A percentile compares a stretch with the other conserved stretches of the same genome.
These are phyloP conservation scores for Pichia rugopelliculosa DNA, from an alignment of 805 yeast species.

Conservation along the genomic window DNA sequence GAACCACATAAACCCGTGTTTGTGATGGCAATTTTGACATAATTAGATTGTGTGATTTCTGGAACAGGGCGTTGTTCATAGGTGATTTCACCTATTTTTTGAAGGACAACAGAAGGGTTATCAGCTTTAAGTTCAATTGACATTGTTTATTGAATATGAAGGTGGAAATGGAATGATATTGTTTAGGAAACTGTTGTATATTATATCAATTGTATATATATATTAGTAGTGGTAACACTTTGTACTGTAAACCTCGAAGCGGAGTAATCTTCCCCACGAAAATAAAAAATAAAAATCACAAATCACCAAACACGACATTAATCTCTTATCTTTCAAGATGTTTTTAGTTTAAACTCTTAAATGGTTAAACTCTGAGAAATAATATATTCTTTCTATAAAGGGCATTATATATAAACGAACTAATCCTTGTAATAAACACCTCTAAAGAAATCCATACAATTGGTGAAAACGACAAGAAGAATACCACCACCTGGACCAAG, in stretches of 20 bases:
- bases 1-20: constrained; percentile 87
- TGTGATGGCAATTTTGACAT: constrained; percentile 67
- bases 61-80: constrained; percentile 69
- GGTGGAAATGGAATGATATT: too few species aligned
- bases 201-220: too few species aligned
- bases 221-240: too few species aligned
- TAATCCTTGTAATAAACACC: constrained; percentile 32
- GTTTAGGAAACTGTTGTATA: too few species aligned
- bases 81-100: constrained; percentile 53
- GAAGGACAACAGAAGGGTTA: constrained; percentile 53
- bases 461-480: constrained; percentile 89
- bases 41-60: constrained; percentile 49
- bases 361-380: too few species aligned
- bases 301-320: too few species aligned
- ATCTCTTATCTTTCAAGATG: too few species aligned
- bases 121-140: constrained; percentile 10
- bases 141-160: neutral
- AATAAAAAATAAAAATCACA: too few species aligned
- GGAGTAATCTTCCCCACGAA: too few species aligned
- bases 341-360: neutral
- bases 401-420: too few species aligned
- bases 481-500: constrained; percentile 99
- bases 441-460: constrained; percentile 91
- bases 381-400: too few species aligned
- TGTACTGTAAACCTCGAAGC: too few species aligned